phyloP scores from a whole-genome alignment of 1,284 basidiomycete species.

The Irpex rosettiformis region DNA sequence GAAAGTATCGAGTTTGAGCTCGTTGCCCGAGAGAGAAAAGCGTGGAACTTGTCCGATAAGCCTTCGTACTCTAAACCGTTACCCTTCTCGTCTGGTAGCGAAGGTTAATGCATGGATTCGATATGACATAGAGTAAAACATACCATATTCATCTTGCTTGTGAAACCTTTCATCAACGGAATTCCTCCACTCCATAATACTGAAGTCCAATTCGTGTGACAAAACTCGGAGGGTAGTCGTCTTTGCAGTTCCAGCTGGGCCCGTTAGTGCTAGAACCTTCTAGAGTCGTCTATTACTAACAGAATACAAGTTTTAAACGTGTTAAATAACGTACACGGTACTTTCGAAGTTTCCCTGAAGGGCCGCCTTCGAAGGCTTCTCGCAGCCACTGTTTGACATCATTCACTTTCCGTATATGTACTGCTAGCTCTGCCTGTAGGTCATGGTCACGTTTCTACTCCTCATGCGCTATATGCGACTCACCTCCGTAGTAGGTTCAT shows the following conservation, averaged over 20 bases:
- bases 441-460: neutral
- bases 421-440: conserved; percentile 73
- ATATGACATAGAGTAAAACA: neutral
- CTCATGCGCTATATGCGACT: conserved; percentile 11
- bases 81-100: conserved; percentile 5
- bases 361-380: conserved; percentile 77
- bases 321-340: conserved; percentile 62
- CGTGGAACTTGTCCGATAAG: conserved; percentile 68
- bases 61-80: conserved; percentile 46
- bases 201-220: conserved; percentile 71
- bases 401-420: conserved; percentile 85
- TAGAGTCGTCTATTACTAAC: conserved; percentile 27
- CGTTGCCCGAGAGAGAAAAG: conserved; percentile 75
- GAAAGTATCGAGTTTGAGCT: conserved; percentile 59
- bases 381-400: conserved; percentile 84
- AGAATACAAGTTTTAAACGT: neutral
- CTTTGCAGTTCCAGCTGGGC: conserved; percentile 90
- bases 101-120: neutral
- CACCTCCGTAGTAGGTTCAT: conserved; percentile 68
- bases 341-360: conserved; percentile 62
- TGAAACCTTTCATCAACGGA: conserved; percentile 41
- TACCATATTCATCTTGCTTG: conserved; percentile 13
- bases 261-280: conserved; percentile 85
- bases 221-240: conserved; percentile 82
- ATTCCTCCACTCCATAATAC: conserved; percentile 87